Conservation (phyloP, 768 basidiomycete genomes). For the Tylopilus rubrobrunneus region DNA sequence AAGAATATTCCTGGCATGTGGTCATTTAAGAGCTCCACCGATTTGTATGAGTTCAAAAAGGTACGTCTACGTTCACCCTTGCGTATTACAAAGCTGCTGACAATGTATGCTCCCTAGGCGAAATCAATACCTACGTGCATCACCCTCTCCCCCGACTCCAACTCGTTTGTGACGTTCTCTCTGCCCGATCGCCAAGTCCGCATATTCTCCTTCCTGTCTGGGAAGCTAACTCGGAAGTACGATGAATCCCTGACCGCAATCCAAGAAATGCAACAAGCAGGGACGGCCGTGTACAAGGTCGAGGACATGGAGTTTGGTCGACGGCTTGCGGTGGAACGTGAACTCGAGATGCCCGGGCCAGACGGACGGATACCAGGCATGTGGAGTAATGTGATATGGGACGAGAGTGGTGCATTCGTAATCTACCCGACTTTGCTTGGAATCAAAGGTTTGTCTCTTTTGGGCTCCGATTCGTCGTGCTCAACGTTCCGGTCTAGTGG, state of each 20-base stretch:
- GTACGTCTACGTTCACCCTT: constrained; percentile 34
- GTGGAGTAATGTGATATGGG: constrained; percentile 94
- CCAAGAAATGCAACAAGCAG: constrained; percentile 99
- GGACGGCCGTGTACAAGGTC: constrained; percentile 84
- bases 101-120: constrained; percentile 45
- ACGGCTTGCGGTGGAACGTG: constrained; percentile 87
- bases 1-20: constrained; percentile 76
- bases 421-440: constrained; percentile 92
- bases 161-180: constrained; percentile 90
- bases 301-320: constrained; percentile 99
- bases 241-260: constrained; percentile 92
- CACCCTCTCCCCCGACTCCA: constrained; percentile 84
- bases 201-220: constrained; percentile 86
- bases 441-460: constrained; percentile 71
- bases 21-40: constrained; percentile 88
- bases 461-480: neutral
- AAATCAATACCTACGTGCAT: constrained; percentile 91
- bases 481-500: constrained; percentile 48
- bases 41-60: constrained; percentile 98
- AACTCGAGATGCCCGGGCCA: constrained; percentile 78
- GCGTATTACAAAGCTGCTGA: neutral
- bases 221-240: constrained; percentile 88
- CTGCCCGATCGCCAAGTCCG: constrained; percentile 92
- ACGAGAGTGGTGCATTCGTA: constrained; percentile 93
- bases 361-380: constrained; percentile 69